Evolutionary conservation across 768 basidiomycete genomes (phyloP), one percentile per base, ranked within the genome.

Genomic region (Aureoboletus auriporus): DNA sequence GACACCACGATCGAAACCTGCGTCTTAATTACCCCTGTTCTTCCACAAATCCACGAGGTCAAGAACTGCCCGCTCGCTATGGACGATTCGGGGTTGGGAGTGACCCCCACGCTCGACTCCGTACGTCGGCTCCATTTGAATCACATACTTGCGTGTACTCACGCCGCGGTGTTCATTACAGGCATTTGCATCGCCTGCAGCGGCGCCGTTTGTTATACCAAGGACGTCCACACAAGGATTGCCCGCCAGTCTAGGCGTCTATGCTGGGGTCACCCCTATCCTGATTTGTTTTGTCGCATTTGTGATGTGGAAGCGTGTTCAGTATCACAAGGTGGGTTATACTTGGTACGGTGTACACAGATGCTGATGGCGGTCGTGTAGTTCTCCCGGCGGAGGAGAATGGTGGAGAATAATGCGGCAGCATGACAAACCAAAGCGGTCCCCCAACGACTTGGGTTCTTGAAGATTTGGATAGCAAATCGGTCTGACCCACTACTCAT

Each of bases 271-370:
- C 50, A 89, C 89, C 29, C 85, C 86, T 7, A 84, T 93, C 57
- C 86, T 85, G 14, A 65, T 95, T 56, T 81, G 86, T 52, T 81
- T 89, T 20, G 87, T 94, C 49, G 84, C 79, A 42, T 71, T 91
- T 64, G 90, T 93, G 54, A 91, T 89, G 7, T 90, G 84, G 61
- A 89, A 93, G 74, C 80, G 93, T 40, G 82, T 89, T 23, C 87
- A 85, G 68, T 90, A 90, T 63, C 84, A 89, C 72, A 87, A 82
- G 76, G 89, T 88, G 50, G 47, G 78, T 48, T 20, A 5, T 27
- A 11, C n/a, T n/a, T n/a, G 10, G 10, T 12, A 12, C 13, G 31
- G 10, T 13, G 31, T 33, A 11, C 8, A 13, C 23, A n/a, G 13
- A 11, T 20, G 16, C 8, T 55, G 34, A 54, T 35, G 44, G 42